Base-by-base conservation (phyloP, 352 stramenopile genomes). In the Globisporangium mamillatum region DNA sequence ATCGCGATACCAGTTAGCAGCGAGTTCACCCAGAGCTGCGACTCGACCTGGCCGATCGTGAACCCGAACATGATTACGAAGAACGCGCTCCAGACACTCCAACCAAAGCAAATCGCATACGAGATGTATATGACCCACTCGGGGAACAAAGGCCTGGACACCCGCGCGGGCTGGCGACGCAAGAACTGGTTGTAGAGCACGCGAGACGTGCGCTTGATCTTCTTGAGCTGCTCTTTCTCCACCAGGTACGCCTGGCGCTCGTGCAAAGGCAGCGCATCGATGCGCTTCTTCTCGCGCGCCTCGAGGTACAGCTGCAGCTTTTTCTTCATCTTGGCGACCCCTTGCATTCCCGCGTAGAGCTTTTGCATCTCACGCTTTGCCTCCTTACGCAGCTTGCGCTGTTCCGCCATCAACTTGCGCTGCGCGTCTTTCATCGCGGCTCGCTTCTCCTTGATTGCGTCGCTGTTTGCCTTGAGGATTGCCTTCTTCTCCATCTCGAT, bases 101-200 rank as follows among this genome's bases (percentile, higher is more conserved):
- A 89, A 3, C 58, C 71, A 3, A 72, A 67, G 66, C 85, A 87
- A 41, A 91, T 83, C 14, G 67, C 72, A 59, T 90, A 91, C 64
- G 82, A 89, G 27, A 91, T 66, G 71, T 91, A 89, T 18, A 90
- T 75, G 14, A 93, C 82, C 82, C 82, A 93, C 67, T 82, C 79
- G 1, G 85, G 85, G 69, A 93, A 91, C 9, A 93, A 54, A 7
- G 85, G 85, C 58, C 81, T 81, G 1, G 76, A 54, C 29, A 86
- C 44, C 7, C 78, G 76, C 20, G 79, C 77, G 9, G 85, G 79
- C 48, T 88, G 79, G 0, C 81, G 76, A 1, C 82, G 71, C 32
- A 93, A 59, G 62, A 91, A 89, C 27, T 78, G 73, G 57, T 90
- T 93, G 75, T 93, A 93, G 32, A 93, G 74, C 60, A 91, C n/a